A percentile compares a stretch with the other conserved stretches of the same genome.
Conservation (phyloP, 768 basidiomycete species). For the Rhizopogon sp. region DNA sequence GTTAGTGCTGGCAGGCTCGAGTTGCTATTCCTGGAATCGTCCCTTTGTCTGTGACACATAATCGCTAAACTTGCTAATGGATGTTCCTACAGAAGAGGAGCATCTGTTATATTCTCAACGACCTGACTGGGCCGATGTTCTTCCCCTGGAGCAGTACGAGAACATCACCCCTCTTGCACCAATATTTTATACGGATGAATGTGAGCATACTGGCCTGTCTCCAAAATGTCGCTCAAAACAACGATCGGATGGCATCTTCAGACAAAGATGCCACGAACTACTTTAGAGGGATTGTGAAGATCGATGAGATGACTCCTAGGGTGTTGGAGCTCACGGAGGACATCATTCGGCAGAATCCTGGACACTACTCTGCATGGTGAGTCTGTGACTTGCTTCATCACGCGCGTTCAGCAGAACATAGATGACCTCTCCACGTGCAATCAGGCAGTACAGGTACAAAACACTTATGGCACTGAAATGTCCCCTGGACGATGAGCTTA, state of each 20-base stretch:
- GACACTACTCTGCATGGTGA: constrained; percentile 96
- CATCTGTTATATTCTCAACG: constrained; percentile 49
- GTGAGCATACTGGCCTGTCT: constrained; percentile 26
- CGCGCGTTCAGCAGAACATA: not conserved
- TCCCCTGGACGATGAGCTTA: constrained; percentile 72
- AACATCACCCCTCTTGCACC: constrained; percentile 75
- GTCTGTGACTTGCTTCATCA: constrained; percentile 17
- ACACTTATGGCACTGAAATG: constrained; percentile 67
- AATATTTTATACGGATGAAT: constrained; percentile 87
- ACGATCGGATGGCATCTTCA: constrained; percentile 25
- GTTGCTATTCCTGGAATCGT: too few species aligned
- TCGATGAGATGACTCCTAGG: constrained; percentile 72
- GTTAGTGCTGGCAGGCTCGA: too few species aligned
- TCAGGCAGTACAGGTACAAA: constrained; percentile 93
- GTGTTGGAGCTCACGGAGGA: constrained; percentile 85
- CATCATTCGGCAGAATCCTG: constrained; percentile 89
- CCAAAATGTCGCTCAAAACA: constrained; percentile 4
- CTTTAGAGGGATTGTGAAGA: constrained; percentile 79
- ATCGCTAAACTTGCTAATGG: not conserved
- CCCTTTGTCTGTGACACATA: too few species aligned
- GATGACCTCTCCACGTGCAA: not conserved
- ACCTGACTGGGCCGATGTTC: constrained; percentile 76
- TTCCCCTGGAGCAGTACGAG: constrained; percentile 79
- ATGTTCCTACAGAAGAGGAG: constrained; percentile 5
- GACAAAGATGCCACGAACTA: constrained; percentile 93